These are phyloP conservation scores for Alternaria arbusti DNA, from an alignment of 2,329 filamentous ascomycete genomes.

Conservation along the genomic window DNA sequence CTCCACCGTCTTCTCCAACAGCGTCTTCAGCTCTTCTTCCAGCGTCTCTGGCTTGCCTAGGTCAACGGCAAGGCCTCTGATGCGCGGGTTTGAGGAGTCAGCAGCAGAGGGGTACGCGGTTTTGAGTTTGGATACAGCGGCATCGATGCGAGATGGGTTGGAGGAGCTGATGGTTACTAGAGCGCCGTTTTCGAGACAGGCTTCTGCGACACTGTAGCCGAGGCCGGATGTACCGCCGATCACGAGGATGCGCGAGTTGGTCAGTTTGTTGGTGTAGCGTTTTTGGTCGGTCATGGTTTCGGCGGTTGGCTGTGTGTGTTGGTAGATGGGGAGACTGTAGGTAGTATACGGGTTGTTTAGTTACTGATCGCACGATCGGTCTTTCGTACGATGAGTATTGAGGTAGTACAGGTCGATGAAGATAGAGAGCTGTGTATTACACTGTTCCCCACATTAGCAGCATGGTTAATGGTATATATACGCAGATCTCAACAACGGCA, in stretches of 20 bases:
- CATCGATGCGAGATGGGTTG: constrained; percentile 56
- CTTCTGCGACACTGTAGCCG: constrained; percentile 66
- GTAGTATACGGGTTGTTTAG: neutral
- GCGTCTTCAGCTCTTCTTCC: constrained; percentile 54
- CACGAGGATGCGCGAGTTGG: constrained; percentile 60
- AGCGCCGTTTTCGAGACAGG: constrained; percentile 61
- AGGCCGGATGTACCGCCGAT: constrained; percentile 70
- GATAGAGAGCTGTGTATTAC: neutral
- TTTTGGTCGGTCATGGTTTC: constrained; percentile 45
- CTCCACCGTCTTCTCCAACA: constrained; percentile 51
- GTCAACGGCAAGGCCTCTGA: constrained; percentile 57
- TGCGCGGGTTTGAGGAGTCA: constrained; percentile 26
- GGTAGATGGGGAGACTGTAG: neutral
- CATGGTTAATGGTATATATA: neutral
- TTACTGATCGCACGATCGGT: neutral
- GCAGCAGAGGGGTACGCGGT: constrained; percentile 51
- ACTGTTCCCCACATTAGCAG: neutral
- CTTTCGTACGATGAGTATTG: neutral
- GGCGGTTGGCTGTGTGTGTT: neutral
- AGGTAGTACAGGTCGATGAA: neutral
- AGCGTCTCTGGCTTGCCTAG: constrained; percentile 56
- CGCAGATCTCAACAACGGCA: neutral
- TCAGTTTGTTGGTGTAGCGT: constrained; percentile 58
- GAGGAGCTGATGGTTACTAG: constrained; percentile 68
- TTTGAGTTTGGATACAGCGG: constrained; percentile 55